Conservation (phyloP, 495 filamentous ascomycete genomes). For the Baudoinia panamericana region DNA sequence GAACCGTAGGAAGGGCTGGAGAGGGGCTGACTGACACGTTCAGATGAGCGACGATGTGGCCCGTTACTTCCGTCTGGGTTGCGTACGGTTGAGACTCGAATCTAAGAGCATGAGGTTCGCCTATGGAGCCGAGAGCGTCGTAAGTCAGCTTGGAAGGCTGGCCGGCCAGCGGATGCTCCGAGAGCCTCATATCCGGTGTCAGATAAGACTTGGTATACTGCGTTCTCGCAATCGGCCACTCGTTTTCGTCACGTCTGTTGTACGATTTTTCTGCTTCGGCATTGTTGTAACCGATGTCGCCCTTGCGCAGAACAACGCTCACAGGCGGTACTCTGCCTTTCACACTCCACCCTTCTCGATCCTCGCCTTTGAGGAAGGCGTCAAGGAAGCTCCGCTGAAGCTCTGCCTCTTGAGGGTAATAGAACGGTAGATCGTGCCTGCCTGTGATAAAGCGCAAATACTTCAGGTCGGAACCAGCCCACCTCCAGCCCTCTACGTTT, state of each 20-base stretch:
- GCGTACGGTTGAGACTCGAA: conserved; percentile 44
- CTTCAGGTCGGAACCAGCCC: conserved; percentile 47
- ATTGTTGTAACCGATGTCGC: conserved; percentile 49
- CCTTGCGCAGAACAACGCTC: conserved; percentile 44
- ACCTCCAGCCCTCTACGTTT: conserved; percentile 47
- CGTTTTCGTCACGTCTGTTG: conserved; percentile 30
- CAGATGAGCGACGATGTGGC: conserved; percentile 48
- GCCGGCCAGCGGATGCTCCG: conserved; percentile 8
- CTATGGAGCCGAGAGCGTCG: conserved; percentile 38
- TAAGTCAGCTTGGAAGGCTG: conserved; percentile 34
- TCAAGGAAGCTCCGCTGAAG: conserved; percentile 51
- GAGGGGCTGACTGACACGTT: conserved; percentile 39
- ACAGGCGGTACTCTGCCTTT: conserved; percentile 43
- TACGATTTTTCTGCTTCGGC: conserved; percentile 37
- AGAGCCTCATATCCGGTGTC: conserved; percentile 29
- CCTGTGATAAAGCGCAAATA: conserved; percentile 54
- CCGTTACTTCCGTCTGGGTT: conserved; percentile 55
- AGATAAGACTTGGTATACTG: conserved; percentile 46
- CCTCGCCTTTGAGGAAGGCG: conserved; percentile 53
- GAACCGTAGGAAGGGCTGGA: conserved; percentile 14
- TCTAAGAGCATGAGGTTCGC: conserved; percentile 35
- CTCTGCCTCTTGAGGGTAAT: conserved; percentile 50
- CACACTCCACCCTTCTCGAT: conserved; percentile 45
- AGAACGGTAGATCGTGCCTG: conserved; percentile 57
- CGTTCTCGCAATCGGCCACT: conserved; percentile 52